phyloP scores from a whole-genome alignment of 148 eudicot species.

The Camellia granthamiana region DNA sequence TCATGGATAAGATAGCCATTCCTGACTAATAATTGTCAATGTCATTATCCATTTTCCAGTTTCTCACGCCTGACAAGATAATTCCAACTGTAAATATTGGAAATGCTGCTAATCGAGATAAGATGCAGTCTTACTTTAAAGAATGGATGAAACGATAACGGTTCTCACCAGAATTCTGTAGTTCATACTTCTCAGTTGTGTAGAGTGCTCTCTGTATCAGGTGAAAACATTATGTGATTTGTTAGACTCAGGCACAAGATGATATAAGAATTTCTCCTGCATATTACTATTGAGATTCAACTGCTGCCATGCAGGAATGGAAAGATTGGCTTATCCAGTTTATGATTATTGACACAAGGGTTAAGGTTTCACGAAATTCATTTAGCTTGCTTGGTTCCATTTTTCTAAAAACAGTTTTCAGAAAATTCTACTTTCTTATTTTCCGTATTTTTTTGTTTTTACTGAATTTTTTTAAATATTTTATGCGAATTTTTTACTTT shows the following conservation, averaged over 20 bases:
- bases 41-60: slow-evolving; percentile 33
- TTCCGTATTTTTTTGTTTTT: too few species aligned
- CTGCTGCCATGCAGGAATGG: background rate
- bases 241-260: background rate
- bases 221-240: background rate
- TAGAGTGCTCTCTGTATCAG: background rate
- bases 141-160: slow-evolving; percentile 46
- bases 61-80: slow-evolving; percentile 55
- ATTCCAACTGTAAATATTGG: slow-evolving; percentile 71
- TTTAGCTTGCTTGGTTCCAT: too few species aligned
- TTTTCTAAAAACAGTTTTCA: too few species aligned
- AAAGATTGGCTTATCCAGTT: too few species aligned
- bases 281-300: background rate
- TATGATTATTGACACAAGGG: too few species aligned
- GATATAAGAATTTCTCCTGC: background rate
- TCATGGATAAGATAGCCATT: background rate
- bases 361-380: too few species aligned
- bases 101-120: slow-evolving; percentile 50
- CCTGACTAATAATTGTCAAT: background rate
- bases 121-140: slow-evolving; percentile 54
- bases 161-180: background rate
- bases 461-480: too few species aligned
- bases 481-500: too few species aligned
- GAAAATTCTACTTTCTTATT: too few species aligned
- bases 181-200: background rate